Evolutionary conservation across 495 filamentous ascomycete genomes (phyloP), one percentile per base, ranked within the genome.

Genomic region (Parachaetomium inaequale): DNA sequence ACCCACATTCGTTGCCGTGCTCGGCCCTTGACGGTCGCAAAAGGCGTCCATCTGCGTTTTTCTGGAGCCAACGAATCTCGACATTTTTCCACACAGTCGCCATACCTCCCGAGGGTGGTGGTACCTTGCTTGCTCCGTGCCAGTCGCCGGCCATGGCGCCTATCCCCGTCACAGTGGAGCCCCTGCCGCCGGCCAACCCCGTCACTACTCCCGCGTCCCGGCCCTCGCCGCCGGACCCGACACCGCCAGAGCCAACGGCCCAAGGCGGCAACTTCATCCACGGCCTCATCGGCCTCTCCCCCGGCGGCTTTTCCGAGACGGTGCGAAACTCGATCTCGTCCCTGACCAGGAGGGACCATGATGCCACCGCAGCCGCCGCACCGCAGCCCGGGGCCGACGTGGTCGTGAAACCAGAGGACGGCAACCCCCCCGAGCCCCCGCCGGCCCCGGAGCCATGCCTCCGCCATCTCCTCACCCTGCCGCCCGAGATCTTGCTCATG

Each of bases 401-500:
- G 29, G 32, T 25, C 19, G 2, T 25, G 8, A 47, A 47, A n/a
- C 28, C 11, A 8, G n/a, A 34, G 4, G 15, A 11, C 25, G 25
- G 15, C 28, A 23, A 21, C 25, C 15, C 38, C 8, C 42, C 23
- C 1, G 5, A 8, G 19, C 28, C 25, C 2, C 40, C 31, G 0
- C 17, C 49, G 26, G 28, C 38, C 12, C 47, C 56, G 11, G 8
- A 36, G 3, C 36, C 50, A 8, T 17, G 12, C 8, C 67, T 64
- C 4, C 61, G 59, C 4, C 58, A 56, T 32, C 57, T 74, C 32
- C 62, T 71, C 19, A 31, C 43, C 1, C 59, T 77, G 4, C 74
- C 72, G 5, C 52, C 54, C 12, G 75, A 77, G 57, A 53, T 76
- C 7, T 68, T 74, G n/a, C 65, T 74, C 46, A 40, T 62, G 47